phyloP scores from a whole-genome alignment of 202 grass and related monocot species.

The Eragrostis tef region DNA sequence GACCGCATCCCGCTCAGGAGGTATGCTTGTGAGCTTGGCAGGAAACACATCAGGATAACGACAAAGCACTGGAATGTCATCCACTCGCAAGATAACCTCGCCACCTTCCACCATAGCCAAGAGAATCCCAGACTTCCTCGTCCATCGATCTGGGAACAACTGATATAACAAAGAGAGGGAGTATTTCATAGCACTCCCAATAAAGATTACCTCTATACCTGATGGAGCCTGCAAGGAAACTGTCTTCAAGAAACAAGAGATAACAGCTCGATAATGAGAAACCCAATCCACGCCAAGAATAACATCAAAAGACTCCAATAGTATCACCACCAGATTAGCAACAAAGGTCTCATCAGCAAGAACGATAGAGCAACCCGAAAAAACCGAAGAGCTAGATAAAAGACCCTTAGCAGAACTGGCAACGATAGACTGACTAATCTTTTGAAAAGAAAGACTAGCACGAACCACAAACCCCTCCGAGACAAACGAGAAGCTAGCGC shows the following conservation, averaged over 20 bases:
- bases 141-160: background rate
- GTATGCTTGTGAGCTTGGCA: background rate
- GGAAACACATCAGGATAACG: background rate
- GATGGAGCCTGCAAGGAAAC: background rate
- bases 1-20: background rate
- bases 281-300: background rate
- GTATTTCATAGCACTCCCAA: background rate
- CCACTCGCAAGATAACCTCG: background rate
- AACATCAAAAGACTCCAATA: background rate
- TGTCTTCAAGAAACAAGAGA: conserved; percentile 15
- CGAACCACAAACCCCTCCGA: background rate
- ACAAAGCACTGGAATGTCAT: background rate
- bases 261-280: background rate
- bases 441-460: background rate
- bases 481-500: background rate
- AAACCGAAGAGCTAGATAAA: background rate
- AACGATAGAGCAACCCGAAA: background rate
- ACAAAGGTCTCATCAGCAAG: background rate
- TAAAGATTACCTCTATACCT: background rate
- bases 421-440: background rate
- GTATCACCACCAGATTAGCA: background rate
- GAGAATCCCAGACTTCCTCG: background rate
- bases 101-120: background rate
- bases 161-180: background rate
- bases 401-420: background rate